Conservation (phyloP, 2,329 filamentous ascomycete species). For the Aspergillus neoniger region DNA sequence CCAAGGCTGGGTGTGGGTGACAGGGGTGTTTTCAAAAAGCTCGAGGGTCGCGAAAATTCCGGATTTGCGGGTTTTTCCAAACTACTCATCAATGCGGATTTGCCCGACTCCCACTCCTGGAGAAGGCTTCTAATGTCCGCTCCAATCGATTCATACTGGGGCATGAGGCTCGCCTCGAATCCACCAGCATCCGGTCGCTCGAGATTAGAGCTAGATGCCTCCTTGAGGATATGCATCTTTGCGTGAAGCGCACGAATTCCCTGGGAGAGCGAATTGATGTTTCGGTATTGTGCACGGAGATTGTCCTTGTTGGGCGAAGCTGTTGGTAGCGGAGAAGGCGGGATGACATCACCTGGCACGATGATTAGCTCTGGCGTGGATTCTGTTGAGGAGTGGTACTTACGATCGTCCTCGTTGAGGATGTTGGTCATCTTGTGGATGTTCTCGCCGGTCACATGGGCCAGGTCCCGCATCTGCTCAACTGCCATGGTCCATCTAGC, state of each 20-base stretch:
- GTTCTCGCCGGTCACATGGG: slow-evolving; percentile 61
- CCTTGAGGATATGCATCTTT: slow-evolving; percentile 86
- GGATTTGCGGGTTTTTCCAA: slow-evolving; percentile 75
- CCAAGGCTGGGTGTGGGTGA: slow-evolving; percentile 51
- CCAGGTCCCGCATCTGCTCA: slow-evolving; percentile 70
- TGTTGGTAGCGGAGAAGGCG: slow-evolving; percentile 62
- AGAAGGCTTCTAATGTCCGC: slow-evolving; percentile 78
- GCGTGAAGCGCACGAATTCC: slow-evolving; percentile 91
- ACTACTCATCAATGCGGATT: slow-evolving; percentile 75
- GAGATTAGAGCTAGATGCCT: slow-evolving; percentile 79
- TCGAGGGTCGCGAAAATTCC: slow-evolving; percentile 59
- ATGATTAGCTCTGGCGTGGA: slow-evolving; percentile 16
- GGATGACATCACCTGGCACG: slow-evolving; percentile 42
- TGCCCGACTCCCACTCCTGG: slow-evolving; percentile 84
- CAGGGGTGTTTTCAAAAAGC: slow-evolving; percentile 44
- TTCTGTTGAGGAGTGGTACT: slow-evolving; percentile 35
- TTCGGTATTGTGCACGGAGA: slow-evolving; percentile 81
- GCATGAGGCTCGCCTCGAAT: slow-evolving; percentile 74
- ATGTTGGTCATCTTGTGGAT: slow-evolving; percentile 68
- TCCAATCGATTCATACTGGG: slow-evolving; percentile 94
- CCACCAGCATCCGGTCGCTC: slow-evolving; percentile 72
- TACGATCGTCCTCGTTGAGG: slow-evolving; percentile 77
- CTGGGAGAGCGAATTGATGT: slow-evolving; percentile 83
- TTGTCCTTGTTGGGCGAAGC: slow-evolving; percentile 76
- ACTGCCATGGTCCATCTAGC: slow-evolving; percentile 75